These are phyloP conservation scores for Picochlorum costavermella DNA, from an alignment of 139 green algal species.

Conservation along the genomic window DNA sequence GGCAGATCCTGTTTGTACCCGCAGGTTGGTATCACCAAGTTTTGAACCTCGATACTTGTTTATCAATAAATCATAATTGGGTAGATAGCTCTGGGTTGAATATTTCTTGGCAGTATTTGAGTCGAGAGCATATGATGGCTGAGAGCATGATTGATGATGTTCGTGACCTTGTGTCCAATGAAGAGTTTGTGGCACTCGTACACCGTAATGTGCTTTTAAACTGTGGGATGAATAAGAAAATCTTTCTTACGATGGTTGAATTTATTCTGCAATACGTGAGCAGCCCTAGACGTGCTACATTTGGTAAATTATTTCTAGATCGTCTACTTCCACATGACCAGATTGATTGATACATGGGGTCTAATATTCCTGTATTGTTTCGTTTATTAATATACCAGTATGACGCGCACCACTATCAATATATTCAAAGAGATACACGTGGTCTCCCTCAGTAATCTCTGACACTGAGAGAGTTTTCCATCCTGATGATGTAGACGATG, in stretches of 20 bases:
- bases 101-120: constrained; percentile 46
- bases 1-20: constrained; percentile 86
- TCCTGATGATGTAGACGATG: background rate
- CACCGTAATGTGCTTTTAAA: constrained; percentile 58
- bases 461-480: constrained; percentile 61
- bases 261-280: background rate
- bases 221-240: constrained; percentile 35
- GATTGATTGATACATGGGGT: background rate
- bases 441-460: constrained; percentile 47
- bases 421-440: constrained; percentile 49
- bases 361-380: constrained; percentile 61
- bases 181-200: constrained; percentile 66
- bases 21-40: constrained; percentile 77
- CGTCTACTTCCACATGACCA: background rate
- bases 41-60: constrained; percentile 61
- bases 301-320: background rate
- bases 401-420: constrained; percentile 51
- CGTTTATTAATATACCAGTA: constrained; percentile 72
- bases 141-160: constrained; percentile 54
- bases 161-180: constrained; percentile 19
- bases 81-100: constrained; percentile 54
- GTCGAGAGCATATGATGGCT: constrained; percentile 31
- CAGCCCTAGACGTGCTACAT: constrained; percentile 8
- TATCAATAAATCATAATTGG: constrained; percentile 87
- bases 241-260: background rate